Base-by-base conservation (phyloP, 495 filamentous ascomycete genomes). In the Cenococcum geophilum region DNA sequence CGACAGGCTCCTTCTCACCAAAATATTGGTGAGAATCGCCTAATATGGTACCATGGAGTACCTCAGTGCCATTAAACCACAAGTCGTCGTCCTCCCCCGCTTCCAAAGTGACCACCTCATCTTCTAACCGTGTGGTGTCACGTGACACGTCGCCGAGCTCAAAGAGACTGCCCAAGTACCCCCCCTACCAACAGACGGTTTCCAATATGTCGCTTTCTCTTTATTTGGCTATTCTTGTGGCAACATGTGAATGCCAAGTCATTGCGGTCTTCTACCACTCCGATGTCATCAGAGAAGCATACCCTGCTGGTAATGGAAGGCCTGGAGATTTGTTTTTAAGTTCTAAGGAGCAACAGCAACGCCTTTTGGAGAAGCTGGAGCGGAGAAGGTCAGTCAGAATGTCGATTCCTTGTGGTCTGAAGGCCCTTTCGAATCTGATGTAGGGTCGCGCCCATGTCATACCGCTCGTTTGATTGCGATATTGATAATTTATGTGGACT, bases 321-420 rank as follows among this genome's bases (percentile, higher is more conserved):
- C 14, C 11, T 45, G 40, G 40, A 45, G 40, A 10, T 18, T 14
- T 16, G 18, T 16, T 45, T 4, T 45, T 14, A 45, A 14, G 14
- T 18, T 16, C 40, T 45, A 45, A 45, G 3, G 53, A 34, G 3
- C 18, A 20, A n/a, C 42, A 50, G 73, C 71, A 1, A 74, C 78
- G 60, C 73, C 75, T 9, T 72, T 74, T 32, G 77, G 77, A 5
- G 11, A 57, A 1, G 63, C 73, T 6, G 74, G 71, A 6, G 52
- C 66, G 0, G 77, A 79, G 55, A 73, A 67, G 12, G 47, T 79
- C 23, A 76, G 71, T 45, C 55, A 78, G 34, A 79, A 78, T 45
- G 62, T 76, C n/a, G 77, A 79, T 59, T 72, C 68, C 14, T 57
- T 79, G 5, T 79, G 76, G 76, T 69, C 72, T 25, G 77, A 76